Conservation (phyloP, 169 alveolate species). For the Nephromyces sp. region DNA sequence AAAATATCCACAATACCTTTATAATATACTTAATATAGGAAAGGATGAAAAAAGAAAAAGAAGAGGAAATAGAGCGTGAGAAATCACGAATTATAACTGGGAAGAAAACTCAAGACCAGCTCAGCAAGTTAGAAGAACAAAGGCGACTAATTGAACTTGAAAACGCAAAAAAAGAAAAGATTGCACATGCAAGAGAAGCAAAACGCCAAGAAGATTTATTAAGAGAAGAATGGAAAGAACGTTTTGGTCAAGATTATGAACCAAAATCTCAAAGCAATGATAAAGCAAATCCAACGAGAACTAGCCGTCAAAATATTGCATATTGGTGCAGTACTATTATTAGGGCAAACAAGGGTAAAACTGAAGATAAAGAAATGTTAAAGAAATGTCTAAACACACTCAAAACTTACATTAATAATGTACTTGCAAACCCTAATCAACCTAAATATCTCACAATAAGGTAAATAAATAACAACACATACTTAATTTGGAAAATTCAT, state of each 20-base stretch:
- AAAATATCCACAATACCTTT: too few species aligned
- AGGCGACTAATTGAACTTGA: too few species aligned
- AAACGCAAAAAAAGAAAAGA: too few species aligned
- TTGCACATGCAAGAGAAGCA: conserved; percentile 43
- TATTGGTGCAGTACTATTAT: conserved; percentile 40
- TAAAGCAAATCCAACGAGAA: neutral
- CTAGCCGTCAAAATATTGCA: conserved; percentile 36
- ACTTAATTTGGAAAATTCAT: neutral
- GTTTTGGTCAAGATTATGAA: conserved; percentile 35
- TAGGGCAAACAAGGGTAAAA: conserved; percentile 27
- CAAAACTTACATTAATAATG: conserved; percentile 38
- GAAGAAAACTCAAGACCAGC: too few species aligned
- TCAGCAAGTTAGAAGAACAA: too few species aligned
- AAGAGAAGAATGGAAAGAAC: conserved; percentile 41
- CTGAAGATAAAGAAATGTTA: conserved; percentile 27
- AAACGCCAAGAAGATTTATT: conserved; percentile 44
- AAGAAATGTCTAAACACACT: conserved; percentile 35
- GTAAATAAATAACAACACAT: neutral
- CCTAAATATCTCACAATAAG: conserved; percentile 44
- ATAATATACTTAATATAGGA: too few species aligned
- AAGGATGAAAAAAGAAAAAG: too few species aligned
- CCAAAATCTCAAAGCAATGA: neutral
- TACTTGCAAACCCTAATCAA: conserved; percentile 41
- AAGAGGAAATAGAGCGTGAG: too few species aligned
- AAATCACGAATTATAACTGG: too few species aligned